Evolutionary conservation across 2,329 filamentous ascomycete species (phyloP).

Genomic region (Tolypocladium capitatum): DNA sequence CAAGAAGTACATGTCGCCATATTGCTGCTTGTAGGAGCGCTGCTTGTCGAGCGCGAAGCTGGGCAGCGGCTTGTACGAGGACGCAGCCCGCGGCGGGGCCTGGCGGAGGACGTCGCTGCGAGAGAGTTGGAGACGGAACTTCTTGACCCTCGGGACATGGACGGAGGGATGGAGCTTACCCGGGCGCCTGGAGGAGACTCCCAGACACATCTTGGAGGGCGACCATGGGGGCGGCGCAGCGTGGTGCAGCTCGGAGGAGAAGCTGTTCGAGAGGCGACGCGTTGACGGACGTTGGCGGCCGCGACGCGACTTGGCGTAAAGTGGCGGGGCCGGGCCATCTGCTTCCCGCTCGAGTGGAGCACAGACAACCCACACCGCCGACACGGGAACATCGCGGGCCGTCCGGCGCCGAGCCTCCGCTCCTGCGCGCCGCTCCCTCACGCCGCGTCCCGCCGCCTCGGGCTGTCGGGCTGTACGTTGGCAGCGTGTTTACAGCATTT

Average conservation of each 20-base stretch:
- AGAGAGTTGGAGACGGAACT: neutral
- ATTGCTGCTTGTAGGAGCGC: constrained; percentile 83
- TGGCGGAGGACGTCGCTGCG: constrained; percentile 20
- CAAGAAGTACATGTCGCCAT: constrained; percentile 94
- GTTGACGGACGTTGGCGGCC: neutral
- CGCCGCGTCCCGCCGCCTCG: too few species aligned
- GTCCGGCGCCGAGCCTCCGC: neutral
- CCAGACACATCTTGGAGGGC: constrained; percentile 18
- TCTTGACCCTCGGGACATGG: neutral
- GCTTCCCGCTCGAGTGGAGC: neutral
- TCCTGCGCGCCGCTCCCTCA: too few species aligned
- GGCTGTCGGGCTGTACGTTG: neutral
- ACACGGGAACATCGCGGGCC: neutral
- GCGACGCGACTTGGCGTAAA: neutral
- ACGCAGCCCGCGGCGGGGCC: constrained; percentile 37
- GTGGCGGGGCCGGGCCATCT: too few species aligned
- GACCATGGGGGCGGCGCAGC: constrained; percentile 15
- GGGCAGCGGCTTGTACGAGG: constrained; percentile 58
- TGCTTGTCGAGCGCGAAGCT: constrained; percentile 61
- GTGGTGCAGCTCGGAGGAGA: neutral
- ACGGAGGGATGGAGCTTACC: constrained; percentile 11
- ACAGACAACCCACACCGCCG: neutral
- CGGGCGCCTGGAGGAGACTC: constrained; percentile 19
- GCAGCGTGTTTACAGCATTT: neutral
- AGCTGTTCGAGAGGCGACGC: neutral